Conservation (phyloP, 805 yeast genomes). For the Helenozyma rhizophorensis region DNA sequence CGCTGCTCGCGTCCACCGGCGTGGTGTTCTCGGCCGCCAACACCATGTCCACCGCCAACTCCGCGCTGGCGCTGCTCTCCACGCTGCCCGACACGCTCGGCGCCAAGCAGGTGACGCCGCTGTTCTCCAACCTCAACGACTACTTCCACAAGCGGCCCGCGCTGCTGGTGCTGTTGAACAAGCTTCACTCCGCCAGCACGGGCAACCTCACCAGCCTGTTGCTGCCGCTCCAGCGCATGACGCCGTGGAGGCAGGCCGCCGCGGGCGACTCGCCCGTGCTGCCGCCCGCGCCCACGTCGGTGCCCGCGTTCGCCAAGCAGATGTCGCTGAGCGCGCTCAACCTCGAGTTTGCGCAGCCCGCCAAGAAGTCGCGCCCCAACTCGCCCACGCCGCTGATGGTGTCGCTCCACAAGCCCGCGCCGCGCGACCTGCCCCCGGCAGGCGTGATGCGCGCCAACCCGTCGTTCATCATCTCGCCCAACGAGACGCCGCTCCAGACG, state of each 20-base stretch:
- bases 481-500: conserved; percentile 47
- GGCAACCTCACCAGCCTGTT: conserved; percentile 11
- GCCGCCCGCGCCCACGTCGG: conserved; percentile 3
- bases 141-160: conserved; percentile 23
- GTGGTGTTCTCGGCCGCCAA: conserved; percentile 24
- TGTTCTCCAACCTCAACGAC: conserved; percentile 30
- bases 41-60: conserved; percentile 22
- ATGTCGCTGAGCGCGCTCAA: conserved; percentile 30
- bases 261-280: no score
- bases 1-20: conserved; percentile 21
- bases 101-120: conserved; percentile 14
- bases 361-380: conserved; percentile 45
- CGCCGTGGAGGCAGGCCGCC: conserved; percentile 34
- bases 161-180: conserved; percentile 18
- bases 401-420: conserved; percentile 7
- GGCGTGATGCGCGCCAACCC: conserved; percentile 9
- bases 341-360: conserved; percentile 31
- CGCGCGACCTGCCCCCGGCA: conserved; percentile 1
- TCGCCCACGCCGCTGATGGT: conserved; percentile 31
- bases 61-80: conserved; percentile 25
- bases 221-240: conserved; percentile 33
- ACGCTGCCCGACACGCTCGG: conserved; percentile 30
- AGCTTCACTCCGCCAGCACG: conserved; percentile 20
- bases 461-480: conserved; percentile 29
- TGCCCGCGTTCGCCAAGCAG: conserved; percentile 19